phyloP scores from a whole-genome alignment of 192 early-diverging fungal genomes.

The Coemansia sp. region DNA sequence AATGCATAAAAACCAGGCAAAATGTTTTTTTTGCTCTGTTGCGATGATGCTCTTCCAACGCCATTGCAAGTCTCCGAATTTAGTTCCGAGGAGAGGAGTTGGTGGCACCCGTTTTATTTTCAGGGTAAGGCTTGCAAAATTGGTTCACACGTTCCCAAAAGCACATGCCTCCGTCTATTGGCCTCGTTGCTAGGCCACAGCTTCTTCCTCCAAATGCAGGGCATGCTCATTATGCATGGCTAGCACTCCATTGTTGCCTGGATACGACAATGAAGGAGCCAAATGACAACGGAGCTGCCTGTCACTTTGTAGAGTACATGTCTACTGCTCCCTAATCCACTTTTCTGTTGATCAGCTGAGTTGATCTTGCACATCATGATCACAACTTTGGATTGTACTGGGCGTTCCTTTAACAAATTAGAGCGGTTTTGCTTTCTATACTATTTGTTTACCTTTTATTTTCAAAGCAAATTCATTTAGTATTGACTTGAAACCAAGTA shows the following conservation, averaged over 20 bases:
- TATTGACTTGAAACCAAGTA: background rate
- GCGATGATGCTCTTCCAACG: background rate
- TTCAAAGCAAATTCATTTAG: background rate
- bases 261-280: background rate
- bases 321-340: background rate
- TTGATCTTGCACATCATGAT: background rate
- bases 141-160: too few relatives aligned
- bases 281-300: background rate
- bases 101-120: background rate
- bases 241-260: background rate
- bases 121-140: too few relatives aligned
- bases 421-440: background rate
- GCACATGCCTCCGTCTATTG: background rate
- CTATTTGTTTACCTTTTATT: background rate
- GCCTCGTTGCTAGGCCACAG: background rate
- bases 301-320: too few relatives aligned
- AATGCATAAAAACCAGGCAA: background rate
- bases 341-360: background rate
- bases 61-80: background rate
- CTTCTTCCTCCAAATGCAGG: background rate
- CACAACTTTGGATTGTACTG: background rate
- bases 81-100: background rate
- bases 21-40: background rate
- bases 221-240: background rate
- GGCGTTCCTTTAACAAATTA: background rate